Conservation (phyloP, 495 filamentous ascomycete genomes). For the Hyaloscypha hepaticicola region DNA sequence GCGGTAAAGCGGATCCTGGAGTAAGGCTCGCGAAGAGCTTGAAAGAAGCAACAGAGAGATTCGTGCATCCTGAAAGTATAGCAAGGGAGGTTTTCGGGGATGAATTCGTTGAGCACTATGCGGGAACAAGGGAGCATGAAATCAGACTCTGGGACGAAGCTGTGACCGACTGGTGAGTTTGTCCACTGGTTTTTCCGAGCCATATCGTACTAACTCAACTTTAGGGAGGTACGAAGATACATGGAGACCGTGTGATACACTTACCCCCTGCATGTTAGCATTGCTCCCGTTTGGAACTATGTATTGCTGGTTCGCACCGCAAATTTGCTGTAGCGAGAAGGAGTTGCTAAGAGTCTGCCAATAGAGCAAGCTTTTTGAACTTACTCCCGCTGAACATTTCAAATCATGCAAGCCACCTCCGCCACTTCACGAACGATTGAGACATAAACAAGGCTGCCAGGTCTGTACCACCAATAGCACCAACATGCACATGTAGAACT, state of each 20-base stretch:
- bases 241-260: slow-evolving; percentile 61
- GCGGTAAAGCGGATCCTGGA: slow-evolving; percentile 62
- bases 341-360: background rate
- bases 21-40: slow-evolving; percentile 76
- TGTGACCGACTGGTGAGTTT: slow-evolving; percentile 80
- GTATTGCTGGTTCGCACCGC: background rate
- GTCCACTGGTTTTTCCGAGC: slow-evolving; percentile 22
- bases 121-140: slow-evolving; percentile 90
- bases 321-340: background rate
- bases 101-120: slow-evolving; percentile 93
- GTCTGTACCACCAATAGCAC: no score
- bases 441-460: background rate
- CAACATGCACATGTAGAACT: background rate
- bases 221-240: slow-evolving; percentile 60
- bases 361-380: background rate
- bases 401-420: background rate
- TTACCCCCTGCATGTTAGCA: slow-evolving; percentile 30
- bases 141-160: slow-evolving; percentile 90
- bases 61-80: slow-evolving; percentile 72
- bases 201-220: slow-evolving; percentile 40
- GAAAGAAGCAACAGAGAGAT: slow-evolving; percentile 75
- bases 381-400: background rate
- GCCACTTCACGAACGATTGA: background rate
- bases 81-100: slow-evolving; percentile 91
- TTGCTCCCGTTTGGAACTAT: background rate